A percentile compares a stretch with the other conserved stretches of the same genome.
Conservation (phyloP, 768 basidiomycete species). For the Leccinum pellstonianum region DNA sequence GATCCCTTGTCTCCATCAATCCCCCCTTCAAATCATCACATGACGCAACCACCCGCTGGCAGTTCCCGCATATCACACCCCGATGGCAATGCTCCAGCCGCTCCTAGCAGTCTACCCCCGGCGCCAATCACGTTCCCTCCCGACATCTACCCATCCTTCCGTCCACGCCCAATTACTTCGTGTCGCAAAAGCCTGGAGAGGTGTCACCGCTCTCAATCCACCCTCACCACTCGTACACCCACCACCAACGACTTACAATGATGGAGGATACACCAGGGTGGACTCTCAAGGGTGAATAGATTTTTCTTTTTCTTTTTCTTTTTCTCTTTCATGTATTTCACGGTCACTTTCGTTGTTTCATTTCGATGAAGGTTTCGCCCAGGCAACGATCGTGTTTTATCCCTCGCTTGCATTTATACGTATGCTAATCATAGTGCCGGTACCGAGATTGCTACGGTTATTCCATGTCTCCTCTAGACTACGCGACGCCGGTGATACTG, state of each 20-base stretch:
- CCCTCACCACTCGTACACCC: constrained; percentile 17
- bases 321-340: too few relatives aligned
- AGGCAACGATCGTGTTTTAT: background rate
- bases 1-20: constrained; percentile 22
- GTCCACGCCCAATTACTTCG: constrained; percentile 51
- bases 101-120: constrained; percentile 17
- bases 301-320: background rate
- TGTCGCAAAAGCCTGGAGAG: constrained; percentile 66
- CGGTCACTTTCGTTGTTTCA: background rate
- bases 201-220: constrained; percentile 55
- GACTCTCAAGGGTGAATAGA: constrained; percentile 30
- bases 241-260: constrained; percentile 26
- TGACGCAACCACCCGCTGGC: constrained; percentile 15
- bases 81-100: constrained; percentile 5
- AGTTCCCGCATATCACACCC: constrained; percentile 20
- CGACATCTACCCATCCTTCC: constrained; percentile 32
- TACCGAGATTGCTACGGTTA: constrained; percentile 29
- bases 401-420: constrained; percentile 10
- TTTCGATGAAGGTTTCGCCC: constrained; percentile 11
- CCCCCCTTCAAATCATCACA: constrained; percentile 10
- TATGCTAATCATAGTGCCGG: constrained; percentile 23
- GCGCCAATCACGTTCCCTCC: constrained; percentile 39
- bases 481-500: constrained; percentile 36
- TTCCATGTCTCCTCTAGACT: constrained; percentile 30
- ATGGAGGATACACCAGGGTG: constrained; percentile 22